These are phyloP conservation scores for Aspergillus sp. DNA, from an alignment of 2,329 filamentous ascomycete genomes.

Conservation along the genomic window DNA sequence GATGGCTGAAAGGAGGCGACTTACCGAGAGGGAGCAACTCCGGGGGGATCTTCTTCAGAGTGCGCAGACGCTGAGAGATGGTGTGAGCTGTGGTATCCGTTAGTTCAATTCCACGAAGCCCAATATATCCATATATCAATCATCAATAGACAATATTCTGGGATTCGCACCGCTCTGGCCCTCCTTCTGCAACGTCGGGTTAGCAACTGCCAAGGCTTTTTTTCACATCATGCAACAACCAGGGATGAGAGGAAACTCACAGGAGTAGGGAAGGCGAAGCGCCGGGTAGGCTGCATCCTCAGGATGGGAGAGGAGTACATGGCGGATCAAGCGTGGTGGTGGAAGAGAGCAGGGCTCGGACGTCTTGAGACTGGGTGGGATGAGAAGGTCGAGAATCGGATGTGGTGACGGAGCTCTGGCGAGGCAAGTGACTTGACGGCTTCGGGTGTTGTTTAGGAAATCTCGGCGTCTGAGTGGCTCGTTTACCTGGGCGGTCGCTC, in stretches of 20 bases:
- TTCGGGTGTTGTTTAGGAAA: constrained; percentile 35
- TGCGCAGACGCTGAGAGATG: constrained; percentile 90
- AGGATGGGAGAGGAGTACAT: constrained; percentile 68
- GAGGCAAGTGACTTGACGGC: constrained; percentile 20
- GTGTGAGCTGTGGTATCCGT: constrained; percentile 71
- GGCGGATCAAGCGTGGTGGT: constrained; percentile 32
- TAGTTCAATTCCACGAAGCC: constrained; percentile 19
- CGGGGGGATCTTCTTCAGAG: constrained; percentile 83
- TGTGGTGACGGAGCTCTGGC: constrained; percentile 25
- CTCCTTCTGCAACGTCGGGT: constrained; percentile 56
- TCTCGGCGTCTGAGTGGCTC: constrained; percentile 35
- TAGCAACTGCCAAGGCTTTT: constrained; percentile 32
- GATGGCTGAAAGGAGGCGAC: constrained; percentile 30
- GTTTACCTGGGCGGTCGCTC: constrained; percentile 39
- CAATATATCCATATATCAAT: not conserved
- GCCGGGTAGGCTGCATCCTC: constrained; percentile 57
- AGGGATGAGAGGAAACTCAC: constrained; percentile 53
- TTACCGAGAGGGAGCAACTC: constrained; percentile 94
- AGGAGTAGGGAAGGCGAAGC: constrained; percentile 61
- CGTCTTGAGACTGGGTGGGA: constrained; percentile 15
- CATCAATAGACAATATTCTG: constrained; percentile 12
- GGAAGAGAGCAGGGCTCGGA: constrained; percentile 21
- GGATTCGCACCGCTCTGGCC: constrained; percentile 58
- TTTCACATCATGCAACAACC: constrained; percentile 16
- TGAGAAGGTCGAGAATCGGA: constrained; percentile 8